A percentile compares a stretch with the other conserved stretches of the same genome.
Conservation (phyloP, 495 filamentous ascomycete genomes). For the Filosporella fistucella region DNA sequence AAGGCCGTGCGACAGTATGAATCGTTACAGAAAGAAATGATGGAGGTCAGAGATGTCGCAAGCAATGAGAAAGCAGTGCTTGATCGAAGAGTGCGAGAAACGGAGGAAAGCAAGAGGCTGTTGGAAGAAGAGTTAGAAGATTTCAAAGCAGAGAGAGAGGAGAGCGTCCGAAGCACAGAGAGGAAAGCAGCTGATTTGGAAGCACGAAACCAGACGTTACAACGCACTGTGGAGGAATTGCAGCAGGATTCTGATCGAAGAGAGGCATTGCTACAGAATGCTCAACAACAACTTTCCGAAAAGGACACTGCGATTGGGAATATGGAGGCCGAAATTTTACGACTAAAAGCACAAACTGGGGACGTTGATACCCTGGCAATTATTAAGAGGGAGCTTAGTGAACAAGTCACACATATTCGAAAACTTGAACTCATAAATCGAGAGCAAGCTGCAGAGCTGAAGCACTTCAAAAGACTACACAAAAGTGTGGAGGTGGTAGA, state of each 20-base stretch:
- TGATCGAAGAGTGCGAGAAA: constrained; percentile 65
- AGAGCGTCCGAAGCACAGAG: constrained; percentile 65
- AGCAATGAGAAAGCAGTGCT: constrained; percentile 62
- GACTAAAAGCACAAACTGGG: constrained; percentile 75
- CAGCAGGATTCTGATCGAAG: constrained; percentile 65
- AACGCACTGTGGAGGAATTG: constrained; percentile 64
- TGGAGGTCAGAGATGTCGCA: constrained; percentile 60
- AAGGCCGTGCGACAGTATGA: constrained; percentile 70
- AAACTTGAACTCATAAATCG: constrained; percentile 74
- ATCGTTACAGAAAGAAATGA: constrained; percentile 62
- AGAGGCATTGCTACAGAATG: constrained; percentile 53
- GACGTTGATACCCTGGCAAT: constrained; percentile 79
- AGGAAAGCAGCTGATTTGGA: constrained; percentile 68
- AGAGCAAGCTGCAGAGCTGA: constrained; percentile 76
- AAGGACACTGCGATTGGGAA: constrained; percentile 65
- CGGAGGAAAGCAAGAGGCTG: constrained; percentile 66
- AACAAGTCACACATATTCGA: constrained; percentile 86
- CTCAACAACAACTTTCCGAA: constrained; percentile 62
- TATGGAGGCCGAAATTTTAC: constrained; percentile 77
- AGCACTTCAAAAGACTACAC: constrained; percentile 69
- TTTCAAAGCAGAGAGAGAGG: constrained; percentile 60
- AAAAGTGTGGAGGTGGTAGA: constrained; percentile 91
- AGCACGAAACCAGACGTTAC: constrained; percentile 61
- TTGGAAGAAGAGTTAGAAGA: constrained; percentile 79
- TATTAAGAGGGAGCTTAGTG: constrained; percentile 76